Percentiles rank a stretch among this genome's conserved stretches.
Conservation (phyloP, 495 filamentous ascomycete genomes). For the Emericellopsis terricola region DNA sequence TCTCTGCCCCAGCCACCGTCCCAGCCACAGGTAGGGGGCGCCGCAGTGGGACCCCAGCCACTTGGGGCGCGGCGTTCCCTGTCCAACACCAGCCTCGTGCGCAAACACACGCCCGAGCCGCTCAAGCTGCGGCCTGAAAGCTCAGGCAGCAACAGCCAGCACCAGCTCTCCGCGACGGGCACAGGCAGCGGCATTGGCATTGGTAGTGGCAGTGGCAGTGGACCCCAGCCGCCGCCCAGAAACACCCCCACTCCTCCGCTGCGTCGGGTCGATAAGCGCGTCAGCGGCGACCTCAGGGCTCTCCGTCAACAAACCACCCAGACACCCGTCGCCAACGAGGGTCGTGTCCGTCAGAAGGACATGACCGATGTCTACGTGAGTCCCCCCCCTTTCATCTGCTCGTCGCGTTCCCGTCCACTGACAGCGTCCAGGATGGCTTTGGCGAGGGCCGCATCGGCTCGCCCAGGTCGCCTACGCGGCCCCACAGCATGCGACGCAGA, state of each 20-base stretch:
- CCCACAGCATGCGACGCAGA: slow-evolving; percentile 84
- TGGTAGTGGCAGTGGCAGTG: too few species aligned
- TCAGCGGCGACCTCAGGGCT: slow-evolving; percentile 64
- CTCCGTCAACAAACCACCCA: slow-evolving; percentile 31
- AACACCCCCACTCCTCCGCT: slow-evolving; percentile 39
- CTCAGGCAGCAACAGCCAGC: slow-evolving; percentile 26
- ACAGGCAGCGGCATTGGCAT: too few species aligned
- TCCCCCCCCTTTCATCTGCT: slow-evolving; percentile 11
- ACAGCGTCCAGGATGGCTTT: slow-evolving; percentile 59
- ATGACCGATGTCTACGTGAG: slow-evolving; percentile 93
- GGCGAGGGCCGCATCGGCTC: slow-evolving; percentile 77
- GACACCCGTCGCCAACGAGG: slow-evolving; percentile 63
- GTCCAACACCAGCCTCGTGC: slow-evolving; percentile 32
- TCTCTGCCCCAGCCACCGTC: too few species aligned
- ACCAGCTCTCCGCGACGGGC: too few species aligned
- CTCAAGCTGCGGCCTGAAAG: slow-evolving; percentile 35
- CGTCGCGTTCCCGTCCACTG: slow-evolving; percentile 4
- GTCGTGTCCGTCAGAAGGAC: slow-evolving; percentile 62
- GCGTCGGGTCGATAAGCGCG: slow-evolving; percentile 51
- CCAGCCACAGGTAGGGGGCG: too few species aligned
- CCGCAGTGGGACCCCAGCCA: too few species aligned
- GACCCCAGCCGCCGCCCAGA: slow-evolving; percentile 2
- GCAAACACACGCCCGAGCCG: slow-evolving; percentile 39
- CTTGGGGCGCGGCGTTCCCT: slow-evolving; percentile 17
- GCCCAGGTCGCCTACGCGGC: slow-evolving; percentile 84